Evolutionary conservation across 2,329 filamentous ascomycete genomes (phyloP).

Genomic region (Exophiala xenobiotica): DNA sequence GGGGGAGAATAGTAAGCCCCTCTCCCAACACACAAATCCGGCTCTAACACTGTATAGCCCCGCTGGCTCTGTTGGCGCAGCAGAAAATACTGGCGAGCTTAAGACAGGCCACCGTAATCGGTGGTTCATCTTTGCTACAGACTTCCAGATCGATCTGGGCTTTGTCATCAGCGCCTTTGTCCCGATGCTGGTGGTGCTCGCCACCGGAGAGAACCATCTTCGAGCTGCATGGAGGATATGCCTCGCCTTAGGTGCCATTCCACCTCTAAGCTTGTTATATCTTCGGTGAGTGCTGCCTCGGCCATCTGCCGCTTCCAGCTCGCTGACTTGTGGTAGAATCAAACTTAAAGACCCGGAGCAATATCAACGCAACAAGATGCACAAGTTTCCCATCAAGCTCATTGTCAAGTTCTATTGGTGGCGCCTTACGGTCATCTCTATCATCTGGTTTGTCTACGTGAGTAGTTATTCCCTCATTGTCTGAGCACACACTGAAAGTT

Average conservation of each 20-base stretch:
- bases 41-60: constrained; percentile 29
- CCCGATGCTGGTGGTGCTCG: constrained; percentile 64
- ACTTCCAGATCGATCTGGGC: constrained; percentile 80
- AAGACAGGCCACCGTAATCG: constrained; percentile 75
- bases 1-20: constrained; percentile 52
- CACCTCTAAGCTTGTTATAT: constrained; percentile 68
- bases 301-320: not conserved
- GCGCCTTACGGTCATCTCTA: constrained; percentile 66
- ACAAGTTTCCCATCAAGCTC: constrained; percentile 53
- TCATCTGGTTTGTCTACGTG: constrained; percentile 81
- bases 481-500: not conserved
- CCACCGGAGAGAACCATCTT: constrained; percentile 62
- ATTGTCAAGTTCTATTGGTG: constrained; percentile 69
- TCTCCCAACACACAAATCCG: not conserved
- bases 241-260: constrained; percentile 77
- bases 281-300: constrained; percentile 51
- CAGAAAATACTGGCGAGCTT: constrained; percentile 80
- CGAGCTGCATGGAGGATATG: constrained; percentile 78
- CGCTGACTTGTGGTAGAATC: constrained; percentile 36
- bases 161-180: constrained; percentile 80
- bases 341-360: constrained; percentile 77
- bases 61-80: constrained; percentile 73
- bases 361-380: constrained; percentile 70
- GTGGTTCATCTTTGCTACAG: constrained; percentile 90
- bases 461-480: not conserved